Evolutionary conservation across 306 rosid species (phyloP).

Genomic region (Cicer judaicum): DNA sequence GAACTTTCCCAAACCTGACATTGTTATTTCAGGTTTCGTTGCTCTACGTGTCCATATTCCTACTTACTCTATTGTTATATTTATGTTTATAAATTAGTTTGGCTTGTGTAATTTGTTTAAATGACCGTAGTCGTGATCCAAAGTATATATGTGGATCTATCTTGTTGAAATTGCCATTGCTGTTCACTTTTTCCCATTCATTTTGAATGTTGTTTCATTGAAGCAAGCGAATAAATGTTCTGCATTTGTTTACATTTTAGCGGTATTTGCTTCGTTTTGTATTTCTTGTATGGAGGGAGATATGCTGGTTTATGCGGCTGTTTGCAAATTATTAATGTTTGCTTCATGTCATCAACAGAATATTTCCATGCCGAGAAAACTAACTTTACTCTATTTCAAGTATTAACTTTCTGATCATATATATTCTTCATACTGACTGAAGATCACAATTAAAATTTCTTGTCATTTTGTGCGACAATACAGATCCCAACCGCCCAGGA

Average conservation of each 20-base stretch:
- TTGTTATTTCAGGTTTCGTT: slow-evolving; percentile 80
- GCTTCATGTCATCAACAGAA: slow-evolving; percentile 3
- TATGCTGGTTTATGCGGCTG: slow-evolving; percentile 3
- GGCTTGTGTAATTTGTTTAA: slow-evolving; percentile 33
- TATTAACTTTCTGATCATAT: slow-evolving; percentile 12
- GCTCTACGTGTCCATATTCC: slow-evolving; percentile 27
- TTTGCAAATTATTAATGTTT: not conserved
- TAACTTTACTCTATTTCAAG: slow-evolving; percentile 9
- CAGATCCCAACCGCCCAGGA: slow-evolving; percentile 99
- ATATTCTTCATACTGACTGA: slow-evolving; percentile 21
- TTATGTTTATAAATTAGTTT: slow-evolving; percentile 27
- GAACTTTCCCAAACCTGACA: slow-evolving; percentile 86
- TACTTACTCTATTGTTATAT: slow-evolving; percentile 20
- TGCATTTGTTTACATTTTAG: slow-evolving; percentile 22
- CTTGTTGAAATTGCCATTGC: slow-evolving; percentile 11
- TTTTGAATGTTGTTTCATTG: slow-evolving; percentile 33
- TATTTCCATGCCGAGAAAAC: slow-evolving; percentile 34
- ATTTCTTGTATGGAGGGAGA: slow-evolving; percentile 24
- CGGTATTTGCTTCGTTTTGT: slow-evolving; percentile 15
- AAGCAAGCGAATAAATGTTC: slow-evolving; percentile 10
- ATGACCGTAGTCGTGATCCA: slow-evolving; percentile 29
- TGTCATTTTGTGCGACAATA: slow-evolving; percentile 39
- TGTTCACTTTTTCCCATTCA: slow-evolving; percentile 4
- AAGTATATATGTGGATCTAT: slow-evolving; percentile 26
- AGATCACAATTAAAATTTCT: not conserved